Conservation (phyloP, 2,329 filamentous ascomycete species). For the Aspergillus ibericus region DNA sequence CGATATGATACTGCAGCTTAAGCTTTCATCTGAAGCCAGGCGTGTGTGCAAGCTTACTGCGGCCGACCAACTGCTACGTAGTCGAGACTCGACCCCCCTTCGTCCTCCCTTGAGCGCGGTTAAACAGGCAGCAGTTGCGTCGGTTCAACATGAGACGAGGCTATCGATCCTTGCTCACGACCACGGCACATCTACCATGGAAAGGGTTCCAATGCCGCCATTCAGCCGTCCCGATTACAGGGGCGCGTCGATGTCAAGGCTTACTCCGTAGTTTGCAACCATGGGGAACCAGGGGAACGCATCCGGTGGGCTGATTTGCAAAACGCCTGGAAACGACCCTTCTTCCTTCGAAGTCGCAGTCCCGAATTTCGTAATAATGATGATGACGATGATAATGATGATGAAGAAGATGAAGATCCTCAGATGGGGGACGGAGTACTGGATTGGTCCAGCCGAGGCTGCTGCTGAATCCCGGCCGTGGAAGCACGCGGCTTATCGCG, state of each 20-base stretch:
- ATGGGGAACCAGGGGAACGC: neutral
- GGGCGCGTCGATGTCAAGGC: neutral
- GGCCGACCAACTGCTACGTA: neutral
- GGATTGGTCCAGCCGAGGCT: neutral
- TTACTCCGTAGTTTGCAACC: neutral
- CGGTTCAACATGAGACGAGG: neutral
- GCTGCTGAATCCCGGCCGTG: neutral
- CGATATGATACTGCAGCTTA: slow-evolving; percentile 1
- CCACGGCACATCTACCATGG: neutral
- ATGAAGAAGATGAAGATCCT: neutral
- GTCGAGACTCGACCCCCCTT: neutral
- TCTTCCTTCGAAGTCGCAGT: neutral
- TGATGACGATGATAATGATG: neutral
- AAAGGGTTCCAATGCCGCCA: neutral
- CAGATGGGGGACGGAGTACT: neutral
- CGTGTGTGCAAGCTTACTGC: slow-evolving; percentile 1
- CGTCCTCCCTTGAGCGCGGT: neutral
- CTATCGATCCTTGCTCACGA: neutral
- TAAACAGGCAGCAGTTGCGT: neutral
- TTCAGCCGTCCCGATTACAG: neutral
- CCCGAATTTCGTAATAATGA: neutral
- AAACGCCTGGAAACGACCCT: neutral
- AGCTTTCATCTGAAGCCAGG: neutral
- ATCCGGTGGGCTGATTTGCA: neutral
- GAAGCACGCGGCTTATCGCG: neutral